Conservation (phyloP, 2,329 filamentous ascomycete species). For the Scedosporium minutisporum region DNA sequence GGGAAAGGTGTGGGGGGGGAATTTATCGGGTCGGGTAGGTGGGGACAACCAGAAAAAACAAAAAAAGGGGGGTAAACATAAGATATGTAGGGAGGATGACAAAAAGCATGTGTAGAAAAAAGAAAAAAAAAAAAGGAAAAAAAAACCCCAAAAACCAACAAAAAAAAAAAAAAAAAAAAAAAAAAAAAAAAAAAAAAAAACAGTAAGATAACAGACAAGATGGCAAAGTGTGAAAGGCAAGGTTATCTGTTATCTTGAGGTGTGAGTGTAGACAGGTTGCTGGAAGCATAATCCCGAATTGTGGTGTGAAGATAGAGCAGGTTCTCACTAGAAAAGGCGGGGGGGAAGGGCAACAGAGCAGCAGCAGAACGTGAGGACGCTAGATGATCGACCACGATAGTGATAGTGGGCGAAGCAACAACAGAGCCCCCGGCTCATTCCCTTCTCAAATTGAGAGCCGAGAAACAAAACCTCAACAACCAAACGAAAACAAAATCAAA, state of each 20-base stretch:
- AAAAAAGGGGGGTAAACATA: too few species aligned
- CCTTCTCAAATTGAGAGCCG: background rate
- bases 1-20: too few species aligned
- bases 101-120: too few species aligned
- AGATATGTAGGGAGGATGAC: too few species aligned
- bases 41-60: too few species aligned
- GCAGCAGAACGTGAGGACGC: background rate
- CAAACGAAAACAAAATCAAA: conserved; percentile 2
- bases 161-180: too few species aligned
- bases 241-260: too few species aligned
- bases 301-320: background rate
- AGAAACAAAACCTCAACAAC: conserved; percentile 5
- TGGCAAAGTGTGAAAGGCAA: background rate
- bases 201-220: background rate
- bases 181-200: background rate
- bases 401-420: background rate
- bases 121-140: too few species aligned
- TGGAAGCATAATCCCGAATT: background rate
- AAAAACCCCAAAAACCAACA: too few species aligned
- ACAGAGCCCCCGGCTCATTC: background rate
- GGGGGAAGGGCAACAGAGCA: background rate
- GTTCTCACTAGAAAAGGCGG: background rate
- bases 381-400: background rate
- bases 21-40: too few species aligned
- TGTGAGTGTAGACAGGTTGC: background rate